Conservation (phyloP, 1,284 basidiomycete species). For the Trichosporon asahii region DNA sequence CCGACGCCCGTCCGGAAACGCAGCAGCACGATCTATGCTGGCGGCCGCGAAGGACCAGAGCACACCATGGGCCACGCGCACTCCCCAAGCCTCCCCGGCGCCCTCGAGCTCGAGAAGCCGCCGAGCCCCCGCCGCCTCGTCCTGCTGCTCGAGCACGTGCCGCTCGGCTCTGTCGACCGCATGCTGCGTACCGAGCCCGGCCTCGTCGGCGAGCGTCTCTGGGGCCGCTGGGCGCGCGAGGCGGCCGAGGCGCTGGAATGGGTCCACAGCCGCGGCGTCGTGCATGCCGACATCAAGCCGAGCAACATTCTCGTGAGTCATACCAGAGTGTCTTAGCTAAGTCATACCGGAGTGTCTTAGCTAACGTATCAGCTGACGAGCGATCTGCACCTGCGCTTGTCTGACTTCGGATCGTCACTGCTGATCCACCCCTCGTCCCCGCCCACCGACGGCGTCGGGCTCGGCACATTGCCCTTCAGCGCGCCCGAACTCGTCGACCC, state of each 20-base stretch:
- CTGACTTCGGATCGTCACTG: constrained; percentile 55
- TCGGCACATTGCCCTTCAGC: constrained; percentile 56
- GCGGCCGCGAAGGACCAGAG: not conserved
- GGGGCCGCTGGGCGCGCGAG: constrained; percentile 51
- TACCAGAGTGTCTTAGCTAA: constrained; percentile 14
- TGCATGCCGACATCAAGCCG: constrained; percentile 56
- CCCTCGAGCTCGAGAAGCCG: constrained; percentile 4
- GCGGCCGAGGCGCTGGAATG: constrained; percentile 50
- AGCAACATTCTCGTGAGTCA: constrained; percentile 44
- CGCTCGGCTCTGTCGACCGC: constrained; percentile 48
- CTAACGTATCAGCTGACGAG: constrained; percentile 40
- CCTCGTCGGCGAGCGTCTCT: constrained; percentile 41
- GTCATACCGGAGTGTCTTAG: constrained; percentile 18
- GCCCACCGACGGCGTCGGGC: constrained; percentile 53
- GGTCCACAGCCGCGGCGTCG: constrained; percentile 52
- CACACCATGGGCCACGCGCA: not conserved
- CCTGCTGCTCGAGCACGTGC: constrained; percentile 51
- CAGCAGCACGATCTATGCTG: constrained; percentile 17
- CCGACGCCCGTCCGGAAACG: constrained; percentile 4
- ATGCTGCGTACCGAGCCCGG: constrained; percentile 48
- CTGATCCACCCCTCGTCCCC: constrained; percentile 49
- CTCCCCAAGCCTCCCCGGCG: not conserved
- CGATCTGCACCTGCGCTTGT: constrained; percentile 49
- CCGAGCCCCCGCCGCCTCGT: constrained; percentile 32
- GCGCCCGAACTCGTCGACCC: constrained; percentile 55